These are phyloP conservation scores for Lenwebbia sp. DNA, from an alignment of 345 rosid species.

Conservation along the genomic window DNA sequence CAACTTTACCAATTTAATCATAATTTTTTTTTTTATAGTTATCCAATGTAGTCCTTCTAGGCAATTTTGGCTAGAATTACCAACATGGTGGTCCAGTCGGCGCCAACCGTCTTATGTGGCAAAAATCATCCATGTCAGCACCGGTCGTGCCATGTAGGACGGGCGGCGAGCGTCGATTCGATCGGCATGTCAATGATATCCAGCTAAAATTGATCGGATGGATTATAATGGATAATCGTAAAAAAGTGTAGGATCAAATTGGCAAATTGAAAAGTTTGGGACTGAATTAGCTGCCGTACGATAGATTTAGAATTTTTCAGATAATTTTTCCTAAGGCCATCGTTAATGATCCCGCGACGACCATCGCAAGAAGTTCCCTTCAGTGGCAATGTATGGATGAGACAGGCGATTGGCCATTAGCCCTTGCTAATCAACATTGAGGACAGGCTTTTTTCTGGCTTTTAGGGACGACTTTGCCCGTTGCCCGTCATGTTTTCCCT, in stretches of 20 bases:
- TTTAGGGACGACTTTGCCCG: not conserved
- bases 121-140: not conserved
- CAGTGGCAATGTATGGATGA: too few species aligned
- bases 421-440: not conserved
- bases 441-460: not conserved
- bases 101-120: fast-evolving
- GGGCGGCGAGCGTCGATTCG: fast-evolving
- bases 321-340: not conserved
- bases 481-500: not conserved
- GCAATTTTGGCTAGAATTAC: not conserved
- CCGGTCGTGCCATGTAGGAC: fast-evolving
- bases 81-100: not conserved
- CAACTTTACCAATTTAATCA: not conserved
- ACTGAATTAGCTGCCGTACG: fast-evolving
- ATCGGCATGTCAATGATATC: fast-evolving
- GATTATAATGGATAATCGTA: fast-evolving
- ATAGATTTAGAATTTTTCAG: fast-evolving
- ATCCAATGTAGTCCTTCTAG: not conserved
- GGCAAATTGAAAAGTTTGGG: fast-evolving
- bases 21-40: fast-evolving
- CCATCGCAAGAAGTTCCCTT: not conserved
- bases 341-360: fast-evolving
- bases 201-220: not conserved
- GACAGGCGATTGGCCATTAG: not conserved
- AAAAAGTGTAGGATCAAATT: not conserved